Evolutionary conservation across 148 eudicot species (phyloP), one percentile per base, ranked within the genome.

Genomic region (Pouteria glomerata): DNA sequence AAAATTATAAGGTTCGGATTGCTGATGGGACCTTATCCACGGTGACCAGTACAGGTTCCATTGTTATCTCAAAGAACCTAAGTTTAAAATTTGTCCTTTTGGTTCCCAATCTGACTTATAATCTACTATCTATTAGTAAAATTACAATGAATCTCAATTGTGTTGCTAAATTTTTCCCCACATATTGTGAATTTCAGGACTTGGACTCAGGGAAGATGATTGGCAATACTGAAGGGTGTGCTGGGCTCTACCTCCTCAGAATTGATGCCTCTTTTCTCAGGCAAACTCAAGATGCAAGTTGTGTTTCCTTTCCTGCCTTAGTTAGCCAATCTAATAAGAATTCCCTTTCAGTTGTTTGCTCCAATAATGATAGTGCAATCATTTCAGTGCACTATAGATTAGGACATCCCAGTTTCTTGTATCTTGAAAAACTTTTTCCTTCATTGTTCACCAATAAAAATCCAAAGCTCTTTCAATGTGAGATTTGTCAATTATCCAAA

Each of bases 91-190:
- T 33, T 3, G 69, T 65, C 2, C 24, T 60, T 29, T 29, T 60
- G 6, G 65, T 60, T 60, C 65, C 65, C 16, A 30, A 13, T 18
- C 13, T 60, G 3, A 8, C 8, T 31, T 60, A n/a, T 31, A 60
- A 60, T 60, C 37, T 60, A 11, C 7, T 60, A 60, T 65, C 69
- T 21, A 65, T 65, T 23, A 65, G 1, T 12, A 65, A 65, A 58
- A n/a, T 58, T 19, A 58, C 63, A 8, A 6, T 7, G 63, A 27
- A 58, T 24, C 30, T n/a, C 21, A 8, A 23, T 11, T 24, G 33
- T 58, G 3, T 58, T 10, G 35, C 30, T 58, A 58, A 58, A 58
- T 58, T 58, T 58, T 58, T 27, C 21, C n/a, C n/a, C n/a, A n/a
- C n/a, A n/a, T n/a, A n/a, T n/a, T n/a, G n/a, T n/a, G n/a, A n/a